These are phyloP conservation scores for Phytopythium cucurbitacearum DNA, from an alignment of 352 stramenopile species.

Conservation along the genomic window DNA sequence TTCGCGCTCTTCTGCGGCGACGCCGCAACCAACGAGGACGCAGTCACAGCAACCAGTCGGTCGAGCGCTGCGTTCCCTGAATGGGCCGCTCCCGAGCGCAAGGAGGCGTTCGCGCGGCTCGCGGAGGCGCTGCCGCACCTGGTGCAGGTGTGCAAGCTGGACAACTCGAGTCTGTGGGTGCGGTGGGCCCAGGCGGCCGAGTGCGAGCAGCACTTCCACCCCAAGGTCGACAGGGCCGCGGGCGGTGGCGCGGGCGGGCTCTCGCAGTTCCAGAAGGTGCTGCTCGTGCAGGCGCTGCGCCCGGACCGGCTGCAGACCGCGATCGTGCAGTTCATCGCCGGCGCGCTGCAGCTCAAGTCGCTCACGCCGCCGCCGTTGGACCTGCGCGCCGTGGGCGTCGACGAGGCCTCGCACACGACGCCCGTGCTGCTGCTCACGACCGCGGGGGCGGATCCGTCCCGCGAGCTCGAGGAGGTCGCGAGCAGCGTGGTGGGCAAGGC, in stretches of 20 bases:
- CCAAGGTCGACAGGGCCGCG: constrained; percentile 70
- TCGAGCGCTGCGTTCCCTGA: constrained; percentile 37
- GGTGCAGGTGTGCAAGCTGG: constrained; percentile 73
- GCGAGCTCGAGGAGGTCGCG: constrained; percentile 92
- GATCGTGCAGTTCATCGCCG: constrained; percentile 89
- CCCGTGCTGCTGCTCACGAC: constrained; percentile 92
- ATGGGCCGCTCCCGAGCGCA: constrained; percentile 83
- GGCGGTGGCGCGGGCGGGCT: constrained; percentile 38
- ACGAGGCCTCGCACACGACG: constrained; percentile 69
- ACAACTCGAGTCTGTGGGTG: constrained; percentile 84
- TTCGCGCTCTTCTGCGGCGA: constrained; percentile 93
- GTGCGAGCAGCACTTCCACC: constrained; percentile 90
- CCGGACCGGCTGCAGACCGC: constrained; percentile 89
- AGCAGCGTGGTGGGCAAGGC: constrained; percentile 71
- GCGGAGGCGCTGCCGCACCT: constrained; percentile 69
- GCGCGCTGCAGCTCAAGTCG: constrained; percentile 83
- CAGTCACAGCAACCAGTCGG: background rate
- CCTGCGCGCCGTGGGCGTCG: constrained; percentile 59
- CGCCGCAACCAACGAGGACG: constrained; percentile 34
- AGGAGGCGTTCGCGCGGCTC: constrained; percentile 78
- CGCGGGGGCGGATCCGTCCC: constrained; percentile 91
- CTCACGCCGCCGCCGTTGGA: constrained; percentile 80
- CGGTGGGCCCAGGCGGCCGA: constrained; percentile 86
- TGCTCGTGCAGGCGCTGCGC: constrained; percentile 90
- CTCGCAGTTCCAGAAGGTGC: constrained; percentile 89